A percentile compares a stretch with the other conserved stretches of the same genome.
Evolutionary conservation across 768 basidiomycete genomes (phyloP).

Genomic region (Boletus subparvulus): DNA sequence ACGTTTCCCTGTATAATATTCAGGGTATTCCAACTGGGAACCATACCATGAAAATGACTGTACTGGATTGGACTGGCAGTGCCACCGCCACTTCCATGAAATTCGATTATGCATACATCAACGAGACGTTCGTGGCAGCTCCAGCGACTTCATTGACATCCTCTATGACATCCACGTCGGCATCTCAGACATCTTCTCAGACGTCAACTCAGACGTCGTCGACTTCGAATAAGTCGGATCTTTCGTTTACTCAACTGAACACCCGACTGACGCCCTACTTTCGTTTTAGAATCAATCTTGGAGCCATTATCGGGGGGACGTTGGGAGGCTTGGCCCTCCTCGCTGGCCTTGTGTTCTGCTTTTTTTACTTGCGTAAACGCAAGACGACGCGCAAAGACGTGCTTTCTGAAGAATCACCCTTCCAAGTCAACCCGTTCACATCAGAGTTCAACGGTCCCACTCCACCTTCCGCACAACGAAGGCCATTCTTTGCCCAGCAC

Average conservation of each 20-base stretch:
- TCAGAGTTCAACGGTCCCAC: neutral
- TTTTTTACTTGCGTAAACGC: constrained; percentile 10
- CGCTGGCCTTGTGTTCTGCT: neutral
- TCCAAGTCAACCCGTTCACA: constrained; percentile 4
- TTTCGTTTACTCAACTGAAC: neutral
- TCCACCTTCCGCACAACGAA: neutral
- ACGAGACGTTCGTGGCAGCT: constrained; percentile 19
- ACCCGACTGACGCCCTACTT: neutral
- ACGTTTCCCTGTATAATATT: constrained; percentile 16
- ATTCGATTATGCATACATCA: constrained; percentile 28
- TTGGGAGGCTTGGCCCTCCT: constrained; percentile 12
- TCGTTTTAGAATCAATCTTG: constrained; percentile 12
- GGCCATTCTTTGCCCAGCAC: neutral
- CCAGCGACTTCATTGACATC: constrained; percentile 2
- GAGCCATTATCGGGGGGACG: constrained; percentile 12
- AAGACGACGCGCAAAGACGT: neutral
- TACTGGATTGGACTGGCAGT: constrained; percentile 24
- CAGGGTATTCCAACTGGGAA: constrained; percentile 17
- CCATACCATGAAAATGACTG: constrained; percentile 23
- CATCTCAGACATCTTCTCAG: constrained; percentile 1
- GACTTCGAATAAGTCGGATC: constrained; percentile 5
- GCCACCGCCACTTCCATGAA: constrained; percentile 20
- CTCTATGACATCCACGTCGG: neutral
- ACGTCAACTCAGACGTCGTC: neutral
- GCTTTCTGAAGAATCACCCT: neutral